Evolutionary conservation across 352 stramenopile species (phyloP), one percentile per base, ranked within the genome.

Genomic region (Pythium brassicae): DNA sequence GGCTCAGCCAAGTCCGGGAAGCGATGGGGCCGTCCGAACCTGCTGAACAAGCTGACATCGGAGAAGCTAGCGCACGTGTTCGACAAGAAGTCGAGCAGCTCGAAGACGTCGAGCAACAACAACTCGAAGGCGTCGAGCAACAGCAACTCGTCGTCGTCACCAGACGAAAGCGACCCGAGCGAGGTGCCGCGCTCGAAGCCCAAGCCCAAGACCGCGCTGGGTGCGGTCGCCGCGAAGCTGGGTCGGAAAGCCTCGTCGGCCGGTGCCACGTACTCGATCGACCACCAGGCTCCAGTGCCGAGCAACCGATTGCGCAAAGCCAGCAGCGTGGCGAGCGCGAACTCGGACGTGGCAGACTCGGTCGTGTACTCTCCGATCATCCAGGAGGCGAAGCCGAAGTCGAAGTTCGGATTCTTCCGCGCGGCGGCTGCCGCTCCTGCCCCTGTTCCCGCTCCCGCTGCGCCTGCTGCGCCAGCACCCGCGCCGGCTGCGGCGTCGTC

Each of bases 41-140:
- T 65, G 59, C 47, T 65, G 17, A 65, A 65, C 59, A 65, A 65
- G 26, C 59, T 65, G 19, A 27, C 46, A 20, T 23, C 43, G 3
- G 58, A 59, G 4, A 59, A 59, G 47, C 11, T 60, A 25, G 53
- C 52, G 15, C 45, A 57, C 46, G 59, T 60, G 9, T 65, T 65
- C 17, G 59, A 65, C 3, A 65, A 65, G 40, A 59, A 55, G 6
- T 55, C 52, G 17, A 65, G 44, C 22, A 59, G 52, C 59, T 52
- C 45, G 9, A 65, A 65, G 6, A 45, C 55, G 35, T 63, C 57
- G 23, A 46, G 40, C 40, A 46, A 46, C 40, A 46, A n/a, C 22
- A 59, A 52, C 59, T 52, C 45, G 9, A 65, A 65, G 6, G 55
- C 55, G 35, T 63, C 57, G 23, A 46, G 40, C 40, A 46, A 46